These are phyloP conservation scores for Pseudocercospora vitis DNA, from an alignment of 2,329 filamentous ascomycete genomes.

Conservation along the genomic window DNA sequence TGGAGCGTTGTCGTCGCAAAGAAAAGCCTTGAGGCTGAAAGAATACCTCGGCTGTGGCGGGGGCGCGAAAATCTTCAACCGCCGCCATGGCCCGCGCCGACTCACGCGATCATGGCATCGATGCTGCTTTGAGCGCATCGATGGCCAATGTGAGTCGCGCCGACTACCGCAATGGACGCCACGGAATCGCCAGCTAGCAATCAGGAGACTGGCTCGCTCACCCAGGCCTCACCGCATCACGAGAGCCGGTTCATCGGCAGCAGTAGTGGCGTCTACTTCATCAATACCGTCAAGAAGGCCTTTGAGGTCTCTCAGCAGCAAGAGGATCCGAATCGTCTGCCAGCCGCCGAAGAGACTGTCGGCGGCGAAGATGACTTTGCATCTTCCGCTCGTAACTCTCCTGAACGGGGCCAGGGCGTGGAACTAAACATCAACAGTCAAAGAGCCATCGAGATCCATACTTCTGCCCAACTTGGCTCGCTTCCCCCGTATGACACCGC, in stretches of 20 bases:
- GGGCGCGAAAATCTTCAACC: conserved; percentile 1
- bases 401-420: conserved; percentile 21
- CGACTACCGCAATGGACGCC: conserved; percentile 10
- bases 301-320: conserved; percentile 41
- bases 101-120: neutral
- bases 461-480: conserved; percentile 24
- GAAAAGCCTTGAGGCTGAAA: neutral
- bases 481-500: conserved; percentile 38
- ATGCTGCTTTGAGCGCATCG: neutral
- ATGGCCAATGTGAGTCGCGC: neutral
- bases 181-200: conserved; percentile 25
- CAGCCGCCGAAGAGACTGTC: conserved; percentile 26
- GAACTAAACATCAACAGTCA: conserved; percentile 22
- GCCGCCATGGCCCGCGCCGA: neutral
- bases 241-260: conserved; percentile 49
- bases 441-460: conserved; percentile 22
- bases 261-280: conserved; percentile 55
- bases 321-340: conserved; percentile 13
- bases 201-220: conserved; percentile 26
- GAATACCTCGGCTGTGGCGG: neutral
- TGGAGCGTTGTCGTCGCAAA: neutral
- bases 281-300: conserved; percentile 55
- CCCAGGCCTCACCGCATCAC: conserved; percentile 20
- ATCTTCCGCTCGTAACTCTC: conserved; percentile 23
- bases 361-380: conserved; percentile 27